Conservation (phyloP, 2,329 filamentous ascomycete genomes). For the Pseudogymnoascus sp. region DNA sequence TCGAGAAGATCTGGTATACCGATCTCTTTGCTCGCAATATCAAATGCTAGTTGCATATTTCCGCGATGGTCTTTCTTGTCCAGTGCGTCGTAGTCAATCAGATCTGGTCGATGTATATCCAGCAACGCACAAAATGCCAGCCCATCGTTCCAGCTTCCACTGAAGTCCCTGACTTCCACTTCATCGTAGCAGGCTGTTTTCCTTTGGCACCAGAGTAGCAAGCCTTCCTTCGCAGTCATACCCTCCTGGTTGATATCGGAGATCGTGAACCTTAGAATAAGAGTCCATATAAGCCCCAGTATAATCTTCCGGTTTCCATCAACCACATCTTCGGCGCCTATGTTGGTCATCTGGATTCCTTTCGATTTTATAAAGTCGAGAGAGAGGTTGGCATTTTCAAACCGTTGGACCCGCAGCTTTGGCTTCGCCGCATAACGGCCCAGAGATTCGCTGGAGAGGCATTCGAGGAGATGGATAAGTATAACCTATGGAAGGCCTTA, state of each 20-base stretch:
- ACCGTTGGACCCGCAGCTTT: conserved; percentile 90
- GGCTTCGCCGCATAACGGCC: conserved; percentile 95
- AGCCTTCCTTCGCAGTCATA: conserved; percentile 91
- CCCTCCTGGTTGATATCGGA: conserved; percentile 98
- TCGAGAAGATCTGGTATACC: conserved; percentile 93
- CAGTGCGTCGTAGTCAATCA: conserved; percentile 92
- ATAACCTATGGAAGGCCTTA: conserved; percentile 54
- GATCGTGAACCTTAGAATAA: conserved; percentile 97
- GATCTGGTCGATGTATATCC: conserved; percentile 91
- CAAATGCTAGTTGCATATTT: conserved; percentile 97
- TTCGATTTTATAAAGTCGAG: conserved; percentile 87
- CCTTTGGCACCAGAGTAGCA: conserved; percentile 93
- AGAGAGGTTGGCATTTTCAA: conserved; percentile 95
- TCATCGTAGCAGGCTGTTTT: conserved; percentile 99
- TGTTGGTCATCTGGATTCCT: conserved; percentile 96
- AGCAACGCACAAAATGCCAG: conserved; percentile 92
- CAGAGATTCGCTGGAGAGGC: conserved; percentile 86
- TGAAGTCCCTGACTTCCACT: conserved; percentile 92
- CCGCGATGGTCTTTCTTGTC: conserved; percentile 91
- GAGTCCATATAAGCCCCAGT: conserved; percentile 91
- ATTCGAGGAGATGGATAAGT: conserved; percentile 94
- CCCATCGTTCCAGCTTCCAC: conserved; percentile 92
- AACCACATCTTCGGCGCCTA: conserved; percentile 95
- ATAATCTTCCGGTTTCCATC: conserved; percentile 98
- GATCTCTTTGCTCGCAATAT: conserved; percentile 92